Evolutionary conservation across 164 flowering plant genomes (phyloP), one percentile per base, ranked within the genome.

Genomic region (Vitis rotundifolia): DNA sequence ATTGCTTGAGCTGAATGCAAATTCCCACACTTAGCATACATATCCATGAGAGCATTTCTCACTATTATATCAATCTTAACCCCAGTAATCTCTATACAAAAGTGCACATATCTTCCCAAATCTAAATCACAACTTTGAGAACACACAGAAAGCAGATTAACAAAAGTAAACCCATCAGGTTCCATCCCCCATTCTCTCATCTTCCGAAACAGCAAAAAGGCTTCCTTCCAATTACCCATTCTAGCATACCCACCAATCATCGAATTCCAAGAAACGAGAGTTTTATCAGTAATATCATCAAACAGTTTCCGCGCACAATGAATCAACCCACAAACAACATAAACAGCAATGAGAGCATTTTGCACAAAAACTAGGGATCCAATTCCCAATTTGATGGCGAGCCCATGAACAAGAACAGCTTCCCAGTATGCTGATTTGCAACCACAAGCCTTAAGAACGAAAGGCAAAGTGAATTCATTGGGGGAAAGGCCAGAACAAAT

Each of bases 391-490:
- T 81, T 85, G 44, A 82, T 22, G 9, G 75, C 77, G 31, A 77
- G 80, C 22, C 68, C 73, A 69, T 86, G 92, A 60, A 85, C 75
- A 54, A 59, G 37, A 11, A 71, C 19, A 10, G 75, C 81, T 18
- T 78, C 82, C 68, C 58, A 50, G 59, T 70, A 78, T 12, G 67
- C 70, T 8, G 31, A 68, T 57, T 53, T 54, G 16, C n/a, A 12
- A 18, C 85, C 78, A 71, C 89, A 86, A 9, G 81, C 82, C 70
- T 82, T 83, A 49, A 88, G 82, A 29, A 86, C 83, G 72, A 83
- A 88, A n/a, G 88, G 88, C 11, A 86, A 74, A 8, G 90, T 88
- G 48, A 80, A 88, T 13, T 82, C 77, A 53, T 86, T 81, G 5
- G 91, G 86, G 4, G 50, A 72, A 48, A 72, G 59, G 0, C 84